phyloP scores from a whole-genome alignment of 345 rosid species.

The Syzygium jambos region DNA sequence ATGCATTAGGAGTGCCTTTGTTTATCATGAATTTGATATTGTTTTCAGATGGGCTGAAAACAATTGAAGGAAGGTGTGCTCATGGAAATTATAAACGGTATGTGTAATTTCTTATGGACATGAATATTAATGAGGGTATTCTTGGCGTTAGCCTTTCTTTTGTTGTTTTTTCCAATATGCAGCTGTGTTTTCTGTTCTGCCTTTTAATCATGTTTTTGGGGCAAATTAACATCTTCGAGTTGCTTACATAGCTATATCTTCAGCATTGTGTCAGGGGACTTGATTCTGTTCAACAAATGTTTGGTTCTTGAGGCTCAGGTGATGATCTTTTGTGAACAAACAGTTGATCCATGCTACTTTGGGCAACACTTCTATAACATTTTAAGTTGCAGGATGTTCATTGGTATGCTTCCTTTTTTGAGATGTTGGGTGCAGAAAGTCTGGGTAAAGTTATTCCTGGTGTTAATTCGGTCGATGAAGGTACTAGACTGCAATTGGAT shows the following conservation, averaged over 20 bases:
- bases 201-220: background rate
- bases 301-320: constrained; percentile 76
- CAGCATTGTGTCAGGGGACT: constrained; percentile 50
- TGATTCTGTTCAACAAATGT: constrained; percentile 54
- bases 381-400: constrained; percentile 35
- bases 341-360: background rate
- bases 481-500: constrained; percentile 15
- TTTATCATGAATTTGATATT: background rate
- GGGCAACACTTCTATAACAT: background rate
- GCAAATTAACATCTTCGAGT: background rate
- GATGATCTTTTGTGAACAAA: background rate
- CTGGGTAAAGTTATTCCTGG: constrained; percentile 65
- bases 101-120: background rate
- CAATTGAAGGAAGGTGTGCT: constrained; percentile 83
- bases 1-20: background rate
- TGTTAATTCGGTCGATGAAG: constrained; percentile 51
- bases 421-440: constrained; percentile 56
- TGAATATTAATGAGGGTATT: background rate
- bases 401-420: constrained; percentile 45
- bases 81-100: constrained; percentile 56
- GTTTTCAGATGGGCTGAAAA: constrained; percentile 57
- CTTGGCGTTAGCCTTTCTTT: background rate
- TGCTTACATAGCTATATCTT: constrained; percentile 7
- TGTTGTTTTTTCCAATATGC: background rate
- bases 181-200: background rate